phyloP scores from a whole-genome alignment of 2,329 filamentous ascomycete species.

The Capronia epimyces region DNA sequence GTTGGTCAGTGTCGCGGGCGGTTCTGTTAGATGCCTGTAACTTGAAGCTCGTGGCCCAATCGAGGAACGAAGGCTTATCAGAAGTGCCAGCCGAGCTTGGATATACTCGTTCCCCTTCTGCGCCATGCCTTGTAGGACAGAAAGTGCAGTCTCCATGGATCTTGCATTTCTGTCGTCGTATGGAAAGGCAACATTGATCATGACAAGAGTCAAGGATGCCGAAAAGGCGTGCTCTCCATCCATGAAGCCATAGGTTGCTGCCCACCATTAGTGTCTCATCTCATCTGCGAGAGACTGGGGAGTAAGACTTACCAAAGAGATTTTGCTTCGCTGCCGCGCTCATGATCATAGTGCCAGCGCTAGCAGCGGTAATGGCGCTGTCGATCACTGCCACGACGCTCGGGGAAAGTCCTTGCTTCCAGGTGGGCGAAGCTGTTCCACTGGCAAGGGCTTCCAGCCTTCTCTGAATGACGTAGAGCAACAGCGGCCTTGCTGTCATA shows the following conservation, averaged over 20 bases:
- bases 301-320: slow-evolving; percentile 42
- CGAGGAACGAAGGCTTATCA: slow-evolving; percentile 36
- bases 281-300: background rate
- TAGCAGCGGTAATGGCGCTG: slow-evolving; percentile 49
- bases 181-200: slow-evolving; percentile 52
- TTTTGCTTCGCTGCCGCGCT: slow-evolving; percentile 46
- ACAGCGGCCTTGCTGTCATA: slow-evolving; percentile 51
- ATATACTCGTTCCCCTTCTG: slow-evolving; percentile 51
- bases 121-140: slow-evolving; percentile 48
- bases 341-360: slow-evolving; percentile 48
- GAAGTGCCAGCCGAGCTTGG: slow-evolving; percentile 37
- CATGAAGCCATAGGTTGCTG: slow-evolving; percentile 54
- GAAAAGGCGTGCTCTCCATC: slow-evolving; percentile 54
- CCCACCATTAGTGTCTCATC: background rate
- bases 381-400: slow-evolving; percentile 50
- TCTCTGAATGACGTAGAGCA: slow-evolving; percentile 51
- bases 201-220: slow-evolving; percentile 50
- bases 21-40: background rate
- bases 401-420: slow-evolving; percentile 45
- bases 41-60: slow-evolving; percentile 19
- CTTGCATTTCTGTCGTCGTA: slow-evolving; percentile 38
- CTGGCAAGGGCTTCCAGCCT: slow-evolving; percentile 38
- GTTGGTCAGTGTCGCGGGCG: slow-evolving; percentile 11
- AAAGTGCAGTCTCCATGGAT: slow-evolving; percentile 46
- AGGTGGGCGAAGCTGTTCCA: slow-evolving; percentile 38